Evolutionary conservation across 768 basidiomycete species (phyloP), one percentile per base, ranked within the genome.

Genomic region (Amanita jacksonii): DNA sequence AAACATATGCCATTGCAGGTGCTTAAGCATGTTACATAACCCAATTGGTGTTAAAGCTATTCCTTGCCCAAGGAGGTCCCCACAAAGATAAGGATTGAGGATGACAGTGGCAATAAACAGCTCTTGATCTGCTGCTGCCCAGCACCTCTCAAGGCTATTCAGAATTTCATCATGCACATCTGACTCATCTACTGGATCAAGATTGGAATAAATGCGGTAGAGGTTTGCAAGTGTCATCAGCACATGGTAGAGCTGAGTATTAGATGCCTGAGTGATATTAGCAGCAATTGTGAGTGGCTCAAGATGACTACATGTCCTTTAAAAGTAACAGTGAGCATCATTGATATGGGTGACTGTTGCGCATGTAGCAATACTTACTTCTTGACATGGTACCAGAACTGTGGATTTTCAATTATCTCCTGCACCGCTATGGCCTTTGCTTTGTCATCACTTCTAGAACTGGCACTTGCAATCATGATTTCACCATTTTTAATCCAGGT

Each of bases 211-310:
- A 36, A 57, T 54, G 22, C 41, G 46, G 38, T 52, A 51, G 9
- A 68, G 57, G 39, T 57, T 55, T 8, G 51, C 63, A 43, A 65
- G 56, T 8, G 54, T 62, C 4, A 62, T 42, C 3, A 65, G 50
- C 15, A 67, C 59, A 38, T 60, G 52, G 51, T 67, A 58, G 8
- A 67, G 58, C 0, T 54, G 57, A 4, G 53, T 54, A 38, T 51
- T 38, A n/a, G 52, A 16, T 4, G 52, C 49, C 44, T 67, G 65
- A 2, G 58, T 54, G 33, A 64, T 49, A 49, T 66, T 64, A 5
- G 62, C 54, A 15, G 67, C 64, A 41, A 65, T 55, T 5, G 63
- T 62, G 20, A 70, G 61, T 10, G 65, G 68, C 20, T 60, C 52
- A 23, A 67, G 59, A 51, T 60, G 52, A 9, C 31, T 45, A 8